These are phyloP conservation scores for Annulohypoxylon nitens DNA, from an alignment of 495 filamentous ascomycete species.

Conservation along the genomic window DNA sequence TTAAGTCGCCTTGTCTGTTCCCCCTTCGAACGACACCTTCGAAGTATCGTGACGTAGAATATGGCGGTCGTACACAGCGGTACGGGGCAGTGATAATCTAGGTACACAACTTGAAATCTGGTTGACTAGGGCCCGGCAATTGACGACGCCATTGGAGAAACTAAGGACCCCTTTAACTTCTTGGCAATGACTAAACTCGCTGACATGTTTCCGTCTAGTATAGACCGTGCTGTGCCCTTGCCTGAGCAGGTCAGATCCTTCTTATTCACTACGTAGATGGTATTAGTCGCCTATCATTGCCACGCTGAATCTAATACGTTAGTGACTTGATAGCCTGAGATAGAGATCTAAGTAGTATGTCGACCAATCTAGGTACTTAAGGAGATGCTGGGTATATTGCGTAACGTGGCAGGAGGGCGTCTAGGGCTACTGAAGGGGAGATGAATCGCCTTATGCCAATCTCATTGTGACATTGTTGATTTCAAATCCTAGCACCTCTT, in stretches of 20 bases:
- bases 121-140: constrained; percentile 4
- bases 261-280: background rate
- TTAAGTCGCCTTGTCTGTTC: constrained; percentile 1
- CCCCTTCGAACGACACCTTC: background rate
- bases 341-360: background rate
- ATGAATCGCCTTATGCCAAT: background rate
- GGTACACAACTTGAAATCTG: background rate
- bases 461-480: background rate
- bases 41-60: background rate
- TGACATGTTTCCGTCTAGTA: background rate
- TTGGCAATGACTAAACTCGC: background rate
- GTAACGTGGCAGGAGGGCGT: too few relatives aligned
- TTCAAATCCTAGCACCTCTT: background rate
- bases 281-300: background rate
- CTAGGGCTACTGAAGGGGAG: background rate
- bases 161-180: background rate
- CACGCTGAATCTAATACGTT: background rate
- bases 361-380: background rate
- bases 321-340: background rate
- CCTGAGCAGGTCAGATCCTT: constrained; percentile 15
- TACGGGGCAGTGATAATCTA: background rate
- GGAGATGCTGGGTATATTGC: background rate
- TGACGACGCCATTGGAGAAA: constrained; percentile 12
- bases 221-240: constrained; percentile 17
- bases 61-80: too few relatives aligned